phyloP scores from a whole-genome alignment of 2,329 filamentous ascomycete genomes.

The Ramularia collo-cygni region DNA sequence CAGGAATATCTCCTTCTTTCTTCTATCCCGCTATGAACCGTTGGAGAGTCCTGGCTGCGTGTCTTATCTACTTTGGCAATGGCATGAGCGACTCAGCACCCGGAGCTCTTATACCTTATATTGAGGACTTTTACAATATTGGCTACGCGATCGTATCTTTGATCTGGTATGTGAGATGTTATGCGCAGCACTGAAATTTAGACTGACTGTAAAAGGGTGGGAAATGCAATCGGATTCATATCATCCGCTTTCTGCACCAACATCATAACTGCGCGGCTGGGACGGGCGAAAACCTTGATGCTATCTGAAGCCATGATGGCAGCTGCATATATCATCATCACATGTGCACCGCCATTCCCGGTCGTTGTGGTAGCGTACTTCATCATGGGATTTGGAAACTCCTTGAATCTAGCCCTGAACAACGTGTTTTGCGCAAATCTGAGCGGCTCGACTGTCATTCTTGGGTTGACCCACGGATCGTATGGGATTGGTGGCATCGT shows the following conservation, averaged over 20 bases:
- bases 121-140: conserved; percentile 68
- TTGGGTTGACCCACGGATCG: conserved; percentile 59
- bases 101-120: conserved; percentile 73
- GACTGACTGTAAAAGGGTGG: conserved; percentile 2
- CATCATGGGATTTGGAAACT: conserved; percentile 51
- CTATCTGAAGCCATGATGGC: conserved; percentile 52
- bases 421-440: conserved; percentile 53
- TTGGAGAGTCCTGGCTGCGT: conserved; percentile 59
- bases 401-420: conserved; percentile 47
- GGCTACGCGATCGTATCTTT: conserved; percentile 73
- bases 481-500: conserved; percentile 49
- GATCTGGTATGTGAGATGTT: conserved; percentile 50
- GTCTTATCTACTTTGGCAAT: conserved; percentile 59
- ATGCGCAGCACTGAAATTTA: conserved; percentile 46
- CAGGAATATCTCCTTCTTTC: conserved; percentile 49
- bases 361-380: conserved; percentile 56
- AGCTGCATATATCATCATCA: conserved; percentile 58
- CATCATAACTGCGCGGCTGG: conserved; percentile 53
- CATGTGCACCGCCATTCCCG: conserved; percentile 63
- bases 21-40: conserved; percentile 59
- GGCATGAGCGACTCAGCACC: conserved; percentile 65
- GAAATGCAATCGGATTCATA: conserved; percentile 55
- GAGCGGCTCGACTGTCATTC: conserved; percentile 44
- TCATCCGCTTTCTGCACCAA: conserved; percentile 64
- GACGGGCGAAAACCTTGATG: conserved; percentile 58